Evolutionary conservation across 148 eudicot species (phyloP).

Genomic region (Amaranthus cruentus): DNA sequence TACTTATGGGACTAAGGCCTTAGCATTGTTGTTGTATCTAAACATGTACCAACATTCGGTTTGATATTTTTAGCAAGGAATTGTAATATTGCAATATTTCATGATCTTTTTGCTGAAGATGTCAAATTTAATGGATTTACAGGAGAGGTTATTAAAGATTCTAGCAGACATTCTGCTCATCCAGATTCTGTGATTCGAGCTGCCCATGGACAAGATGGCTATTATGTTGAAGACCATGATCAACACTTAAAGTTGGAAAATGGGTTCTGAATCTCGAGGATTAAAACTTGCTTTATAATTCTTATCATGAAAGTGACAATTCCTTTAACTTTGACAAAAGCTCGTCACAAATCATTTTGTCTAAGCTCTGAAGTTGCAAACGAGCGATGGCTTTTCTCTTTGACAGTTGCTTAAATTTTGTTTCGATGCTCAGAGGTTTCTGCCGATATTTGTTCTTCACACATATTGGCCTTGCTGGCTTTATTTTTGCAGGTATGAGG

Average conservation of each 20-base stretch:
- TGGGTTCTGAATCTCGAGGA: constrained; percentile 18
- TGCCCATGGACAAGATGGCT: constrained; percentile 11
- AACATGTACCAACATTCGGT: no score
- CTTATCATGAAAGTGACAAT: constrained; percentile 8
- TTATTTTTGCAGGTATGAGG: constrained; percentile 62
- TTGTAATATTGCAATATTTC: not conserved
- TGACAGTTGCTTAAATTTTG: constrained; percentile 28
- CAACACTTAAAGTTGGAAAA: not conserved
- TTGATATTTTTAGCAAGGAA: not conserved
- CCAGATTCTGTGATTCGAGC: constrained; percentile 3
- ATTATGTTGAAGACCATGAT: constrained; percentile 12
- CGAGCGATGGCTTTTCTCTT: constrained; percentile 28
- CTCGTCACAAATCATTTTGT: constrained; percentile 14
- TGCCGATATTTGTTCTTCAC: constrained; percentile 31
- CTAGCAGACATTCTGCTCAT: constrained; percentile 6
- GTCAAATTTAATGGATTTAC: constrained; percentile 1
- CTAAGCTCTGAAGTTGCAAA: constrained; percentile 16
- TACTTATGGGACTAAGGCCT: no score
- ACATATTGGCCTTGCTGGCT: constrained; percentile 37
- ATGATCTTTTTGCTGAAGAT: constrained; percentile 14
- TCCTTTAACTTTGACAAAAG: constrained; percentile 10
- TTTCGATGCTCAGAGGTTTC: constrained; percentile 27
- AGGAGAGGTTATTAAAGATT: constrained; percentile 22
- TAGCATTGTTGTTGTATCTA: no score
- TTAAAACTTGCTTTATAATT: constrained; percentile 9